Conservation (phyloP, 192 early-diverging fungal species). For the Coemansia sp. region DNA sequence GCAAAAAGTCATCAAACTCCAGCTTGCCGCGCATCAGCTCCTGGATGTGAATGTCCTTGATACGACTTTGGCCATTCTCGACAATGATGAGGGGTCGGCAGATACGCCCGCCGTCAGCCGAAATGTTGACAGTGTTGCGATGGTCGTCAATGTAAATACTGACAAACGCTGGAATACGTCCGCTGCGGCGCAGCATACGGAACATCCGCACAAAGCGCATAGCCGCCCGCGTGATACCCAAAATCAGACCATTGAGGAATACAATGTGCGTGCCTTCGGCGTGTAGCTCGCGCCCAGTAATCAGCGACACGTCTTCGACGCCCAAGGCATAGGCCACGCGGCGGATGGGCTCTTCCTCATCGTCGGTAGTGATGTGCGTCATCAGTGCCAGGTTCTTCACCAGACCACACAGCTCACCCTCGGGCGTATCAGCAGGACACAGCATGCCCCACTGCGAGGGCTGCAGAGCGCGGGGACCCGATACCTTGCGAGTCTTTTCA, state of each 20-base stretch:
- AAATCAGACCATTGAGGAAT: constrained; percentile 90
- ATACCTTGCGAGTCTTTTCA: constrained; percentile 97
- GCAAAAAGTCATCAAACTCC: constrained; percentile 73
- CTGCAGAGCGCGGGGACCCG: constrained; percentile 11
- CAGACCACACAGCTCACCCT: constrained; percentile 98
- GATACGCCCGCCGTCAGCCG: constrained; percentile 94
- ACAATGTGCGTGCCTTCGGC: constrained; percentile 77
- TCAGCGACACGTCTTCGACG: constrained; percentile 70
- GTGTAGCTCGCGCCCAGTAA: constrained; percentile 88
- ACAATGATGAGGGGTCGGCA: constrained; percentile 94
- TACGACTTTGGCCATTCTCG: constrained; percentile 62
- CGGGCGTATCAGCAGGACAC: constrained; percentile 96
- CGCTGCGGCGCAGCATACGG: constrained; percentile 80
- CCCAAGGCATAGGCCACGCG: constrained; percentile 90
- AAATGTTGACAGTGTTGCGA: constrained; percentile 92
- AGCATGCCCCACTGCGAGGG: constrained; percentile 58
- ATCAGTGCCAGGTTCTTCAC: constrained; percentile 99
- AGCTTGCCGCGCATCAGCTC: constrained; percentile 55
- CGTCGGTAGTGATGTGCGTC: constrained; percentile 90
- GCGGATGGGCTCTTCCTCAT: constrained; percentile 73
- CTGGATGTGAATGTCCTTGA: constrained; percentile 66
- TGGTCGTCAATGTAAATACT: constrained; percentile 83
- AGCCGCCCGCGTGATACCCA: constrained; percentile 83
- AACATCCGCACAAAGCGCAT: constrained; percentile 85
- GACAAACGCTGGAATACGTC: constrained; percentile 78